Evolutionary conservation across 1,284 basidiomycete species (phyloP).

Genomic region (Heliocybe sulcata): DNA sequence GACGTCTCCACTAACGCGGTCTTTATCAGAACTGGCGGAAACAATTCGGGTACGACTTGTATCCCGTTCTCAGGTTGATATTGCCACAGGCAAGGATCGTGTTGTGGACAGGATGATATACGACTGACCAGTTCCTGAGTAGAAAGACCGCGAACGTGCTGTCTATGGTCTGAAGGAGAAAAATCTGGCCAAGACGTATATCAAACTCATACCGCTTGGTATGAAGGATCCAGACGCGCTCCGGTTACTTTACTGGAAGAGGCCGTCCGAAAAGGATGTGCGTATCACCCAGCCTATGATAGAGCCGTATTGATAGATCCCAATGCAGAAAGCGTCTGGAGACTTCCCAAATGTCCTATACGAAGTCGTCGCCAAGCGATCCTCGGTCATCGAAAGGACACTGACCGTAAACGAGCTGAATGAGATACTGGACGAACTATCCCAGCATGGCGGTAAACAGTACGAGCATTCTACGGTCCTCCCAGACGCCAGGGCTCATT

Average conservation of each 20-base stretch:
- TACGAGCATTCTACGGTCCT: slow-evolving; percentile 20
- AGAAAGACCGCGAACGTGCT: slow-evolving; percentile 88
- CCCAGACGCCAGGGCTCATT: not conserved
- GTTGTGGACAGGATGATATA: not conserved
- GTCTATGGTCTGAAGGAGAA: slow-evolving; percentile 91
- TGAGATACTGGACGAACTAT: slow-evolving; percentile 67
- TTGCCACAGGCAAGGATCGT: slow-evolving; percentile 55
- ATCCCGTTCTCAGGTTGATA: slow-evolving; percentile 68
- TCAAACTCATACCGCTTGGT: slow-evolving; percentile 80
- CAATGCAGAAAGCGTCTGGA: slow-evolving; percentile 55
- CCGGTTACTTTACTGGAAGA: slow-evolving; percentile 85
- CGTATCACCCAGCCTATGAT: slow-evolving; percentile 14
- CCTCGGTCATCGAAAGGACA: slow-evolving; percentile 71
- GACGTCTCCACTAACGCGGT: not conserved
- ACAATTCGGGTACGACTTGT: slow-evolving; percentile 67
- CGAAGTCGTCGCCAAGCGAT: slow-evolving; percentile 80
- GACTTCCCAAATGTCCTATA: slow-evolving; percentile 84
- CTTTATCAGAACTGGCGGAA: slow-evolving; percentile 63
- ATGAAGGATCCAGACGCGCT: slow-evolving; percentile 73
- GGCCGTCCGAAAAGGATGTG: slow-evolving; percentile 64
- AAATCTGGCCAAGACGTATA: slow-evolving; percentile 84
- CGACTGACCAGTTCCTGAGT: slow-evolving; percentile 4
- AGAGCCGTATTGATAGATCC: not conserved
- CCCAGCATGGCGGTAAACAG: slow-evolving; percentile 64
- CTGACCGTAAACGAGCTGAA: slow-evolving; percentile 81